Evolutionary conservation across 768 basidiomycete genomes (phyloP).

Genomic region (Gautieria morchelliformis): DNA sequence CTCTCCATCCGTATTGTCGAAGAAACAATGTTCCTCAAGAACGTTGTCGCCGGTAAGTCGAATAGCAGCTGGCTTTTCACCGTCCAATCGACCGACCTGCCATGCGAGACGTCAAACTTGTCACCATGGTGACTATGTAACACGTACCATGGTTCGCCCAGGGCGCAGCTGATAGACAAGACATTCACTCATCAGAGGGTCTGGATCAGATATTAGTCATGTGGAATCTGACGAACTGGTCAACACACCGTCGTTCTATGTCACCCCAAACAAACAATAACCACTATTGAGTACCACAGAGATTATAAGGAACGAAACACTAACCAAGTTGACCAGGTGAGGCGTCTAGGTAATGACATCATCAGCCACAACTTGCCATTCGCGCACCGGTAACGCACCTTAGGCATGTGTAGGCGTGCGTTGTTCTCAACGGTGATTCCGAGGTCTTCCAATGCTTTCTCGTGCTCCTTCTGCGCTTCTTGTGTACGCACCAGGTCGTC

Average conservation of each 20-base stretch:
- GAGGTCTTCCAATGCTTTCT: constrained; percentile 91
- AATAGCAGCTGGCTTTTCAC: constrained; percentile 74
- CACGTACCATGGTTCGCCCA: constrained; percentile 56
- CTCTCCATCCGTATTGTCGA: constrained; percentile 78
- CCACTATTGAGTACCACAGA: neutral
- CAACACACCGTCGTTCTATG: constrained; percentile 1
- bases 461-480: no score
- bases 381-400: no score
- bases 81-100: no score
- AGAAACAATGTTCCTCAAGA: constrained; percentile 83
- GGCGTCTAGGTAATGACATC: no score
- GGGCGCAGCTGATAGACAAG: no score
- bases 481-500: no score
- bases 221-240: no score
- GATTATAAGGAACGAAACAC: constrained; percentile 23
- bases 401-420: constrained; percentile 95
- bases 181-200: no score
- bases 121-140: constrained; percentile 3
- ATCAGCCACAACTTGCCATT: no score
- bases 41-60: constrained; percentile 90
- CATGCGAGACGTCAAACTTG: no score
- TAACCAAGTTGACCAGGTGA: no score
- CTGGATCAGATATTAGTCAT: no score
- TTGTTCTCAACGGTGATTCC: constrained; percentile 96
- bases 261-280: neutral